Percentiles rank a stretch among this genome's conserved stretches.
These are phyloP conservation scores for Blastocystis sp. DNA, from an alignment of 352 stramenopile species.

Conservation along the genomic window DNA sequence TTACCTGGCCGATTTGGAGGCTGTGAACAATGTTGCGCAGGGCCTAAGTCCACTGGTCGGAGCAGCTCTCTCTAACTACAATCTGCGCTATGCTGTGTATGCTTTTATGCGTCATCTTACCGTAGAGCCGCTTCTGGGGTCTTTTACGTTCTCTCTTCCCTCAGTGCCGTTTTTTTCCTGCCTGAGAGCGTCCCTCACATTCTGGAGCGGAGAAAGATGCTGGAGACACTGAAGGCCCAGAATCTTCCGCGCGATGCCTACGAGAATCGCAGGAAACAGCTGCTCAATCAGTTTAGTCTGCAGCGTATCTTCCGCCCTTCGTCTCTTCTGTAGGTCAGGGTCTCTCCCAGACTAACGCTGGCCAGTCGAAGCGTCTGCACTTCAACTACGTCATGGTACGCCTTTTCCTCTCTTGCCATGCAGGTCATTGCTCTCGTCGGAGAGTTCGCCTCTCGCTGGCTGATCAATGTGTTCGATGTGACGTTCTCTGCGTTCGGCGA, in stretches of 20 bases:
- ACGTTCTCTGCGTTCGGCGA: constrained; percentile 40
- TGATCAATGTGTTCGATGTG: constrained; percentile 46
- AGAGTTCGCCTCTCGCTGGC: constrained; percentile 28
- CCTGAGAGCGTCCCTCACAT: neutral
- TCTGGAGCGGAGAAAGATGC: neutral
- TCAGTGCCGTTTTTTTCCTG: neutral
- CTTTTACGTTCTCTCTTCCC: neutral
- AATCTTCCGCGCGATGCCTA: neutral
- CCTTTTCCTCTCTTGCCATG: neutral
- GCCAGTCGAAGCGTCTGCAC: neutral
- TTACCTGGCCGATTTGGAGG: constrained; percentile 35
- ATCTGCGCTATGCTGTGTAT: neutral
- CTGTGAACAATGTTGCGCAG: constrained; percentile 41
- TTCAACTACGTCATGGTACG: constrained; percentile 51
- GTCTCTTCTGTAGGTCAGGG: neutral
- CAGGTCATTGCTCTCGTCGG: constrained; percentile 22
- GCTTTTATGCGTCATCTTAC: neutral
- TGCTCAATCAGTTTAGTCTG: constrained; percentile 8
- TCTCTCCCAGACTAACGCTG: neutral
- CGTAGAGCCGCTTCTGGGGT: neutral
- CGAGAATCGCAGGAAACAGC: constrained; percentile 2
- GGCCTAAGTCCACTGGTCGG: neutral
- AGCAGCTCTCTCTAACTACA: neutral
- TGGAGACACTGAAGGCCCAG: constrained; percentile 12
- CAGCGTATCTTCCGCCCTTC: neutral